Evolutionary conservation across 805 yeast species (phyloP), one percentile per base, ranked within the genome.

Genomic region (Vanderwaltozyma verrucispora): DNA sequence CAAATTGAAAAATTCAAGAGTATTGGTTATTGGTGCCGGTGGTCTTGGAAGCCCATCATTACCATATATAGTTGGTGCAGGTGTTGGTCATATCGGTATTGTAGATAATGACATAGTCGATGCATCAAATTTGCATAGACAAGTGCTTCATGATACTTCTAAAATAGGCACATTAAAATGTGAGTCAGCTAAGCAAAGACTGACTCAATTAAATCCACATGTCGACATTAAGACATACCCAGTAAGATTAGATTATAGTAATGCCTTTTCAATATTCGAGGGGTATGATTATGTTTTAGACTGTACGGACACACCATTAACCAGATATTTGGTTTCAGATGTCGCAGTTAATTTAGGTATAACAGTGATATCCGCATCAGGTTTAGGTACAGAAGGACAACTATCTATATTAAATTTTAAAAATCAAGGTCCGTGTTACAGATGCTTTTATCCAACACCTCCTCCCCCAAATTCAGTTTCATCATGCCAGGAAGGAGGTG

Each of bases 41-140:
- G 99, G 99, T 0, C 66, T 92, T 6, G 97, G 98, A 0, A 80
- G 94, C 47, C 96, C 98, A 0, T 94, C 94, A 0, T 58, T 89
- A 34, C 67, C 83, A 30, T 92, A 92, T 53, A 60, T 92, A 2
- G 77, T 79, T 0, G 96, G 94, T 0, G 81, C 95, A 0, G 98
- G 99, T 4, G 64, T 89, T 3, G 97, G 95, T 1, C 57, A 62
- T 2, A 67, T 92, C 17, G 96, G 96, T 3, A 81, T 92, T 13
- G 80, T 87, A 2, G 99, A 92, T 60, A 74, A 77, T 50, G 99
- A 92, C 57, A 54, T 57, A 0, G 96, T 92, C 1, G 96, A 89
- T 47, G 59, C 63, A 0, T 83, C 95, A 7, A 92, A 92, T 55
- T 62, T 92, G 37, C 97, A 89, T 50, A 64, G 99, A 39, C 99